Conservation (phyloP, 306 rosid genomes). For the Canavalia ensiformis region DNA sequence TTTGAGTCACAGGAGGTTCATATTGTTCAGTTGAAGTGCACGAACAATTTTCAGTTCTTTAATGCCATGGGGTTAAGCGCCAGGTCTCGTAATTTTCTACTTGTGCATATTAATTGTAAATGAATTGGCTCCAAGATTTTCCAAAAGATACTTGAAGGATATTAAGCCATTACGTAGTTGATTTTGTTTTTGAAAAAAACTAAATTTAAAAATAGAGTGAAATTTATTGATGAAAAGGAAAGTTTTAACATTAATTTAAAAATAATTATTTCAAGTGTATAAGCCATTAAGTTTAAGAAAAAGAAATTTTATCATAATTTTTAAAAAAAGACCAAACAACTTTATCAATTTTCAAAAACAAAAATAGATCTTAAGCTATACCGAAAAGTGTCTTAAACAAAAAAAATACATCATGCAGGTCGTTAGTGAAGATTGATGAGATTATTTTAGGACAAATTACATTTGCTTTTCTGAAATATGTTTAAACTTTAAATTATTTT, state of each 20-base stretch:
- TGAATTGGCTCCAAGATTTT: not conserved
- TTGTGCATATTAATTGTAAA: not conserved
- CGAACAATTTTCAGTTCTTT: too few species aligned
- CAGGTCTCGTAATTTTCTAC: not conserved
- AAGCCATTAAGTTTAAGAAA: not conserved
- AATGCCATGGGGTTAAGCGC: not conserved
- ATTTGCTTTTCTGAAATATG: not conserved
- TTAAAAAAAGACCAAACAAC: too few species aligned
- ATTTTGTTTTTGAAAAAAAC: too few species aligned
- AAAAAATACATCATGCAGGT: not conserved
- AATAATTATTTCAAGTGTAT: too few species aligned
- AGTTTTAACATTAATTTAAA: too few species aligned
- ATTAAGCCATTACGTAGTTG: not conserved
- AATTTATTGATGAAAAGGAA: too few species aligned
- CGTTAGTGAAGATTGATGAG: not conserved
- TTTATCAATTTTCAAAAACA: not conserved
- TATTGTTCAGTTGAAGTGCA: too few species aligned
- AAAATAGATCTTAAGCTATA: not conserved
- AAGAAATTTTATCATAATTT: not conserved
- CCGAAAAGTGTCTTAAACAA: not conserved
- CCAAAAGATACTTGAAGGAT: too few species aligned
- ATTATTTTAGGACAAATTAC: not conserved
- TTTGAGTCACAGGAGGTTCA: too few species aligned
- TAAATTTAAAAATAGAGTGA: too few species aligned
- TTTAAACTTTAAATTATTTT: not conserved